Conservation (phyloP, 2,329 filamentous ascomycete genomes). For the Penicillium sp. region DNA sequence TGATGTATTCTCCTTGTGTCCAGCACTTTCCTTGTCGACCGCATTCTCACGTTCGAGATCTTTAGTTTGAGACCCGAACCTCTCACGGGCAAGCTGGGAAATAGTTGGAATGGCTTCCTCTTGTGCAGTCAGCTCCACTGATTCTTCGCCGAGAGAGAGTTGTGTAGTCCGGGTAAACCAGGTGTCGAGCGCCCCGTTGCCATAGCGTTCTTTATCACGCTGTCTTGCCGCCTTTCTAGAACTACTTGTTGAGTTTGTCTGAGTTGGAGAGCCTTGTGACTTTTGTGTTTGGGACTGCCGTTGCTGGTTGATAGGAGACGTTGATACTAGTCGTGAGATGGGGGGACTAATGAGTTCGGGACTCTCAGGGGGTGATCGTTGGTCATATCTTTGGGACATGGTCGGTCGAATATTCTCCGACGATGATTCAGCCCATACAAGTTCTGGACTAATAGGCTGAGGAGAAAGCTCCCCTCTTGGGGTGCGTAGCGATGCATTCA, state of each 20-base stretch:
- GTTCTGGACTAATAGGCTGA: not conserved
- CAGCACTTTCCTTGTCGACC: too few species aligned
- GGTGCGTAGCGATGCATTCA: constrained; percentile 15
- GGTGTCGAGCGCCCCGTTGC: constrained; percentile 24
- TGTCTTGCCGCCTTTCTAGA: constrained; percentile 10
- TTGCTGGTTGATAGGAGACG: constrained; percentile 8
- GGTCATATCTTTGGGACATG: not conserved
- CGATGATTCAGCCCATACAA: not conserved
- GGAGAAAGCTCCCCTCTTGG: not conserved
- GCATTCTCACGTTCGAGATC: not conserved
- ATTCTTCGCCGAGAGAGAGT: constrained; percentile 1
- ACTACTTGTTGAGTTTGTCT: not conserved
- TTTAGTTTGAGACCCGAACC: constrained; percentile 7
- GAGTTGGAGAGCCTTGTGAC: not conserved
- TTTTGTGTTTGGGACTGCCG: not conserved
- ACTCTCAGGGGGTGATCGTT: not conserved
- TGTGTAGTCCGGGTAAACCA: constrained; percentile 22
- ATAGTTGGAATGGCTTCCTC: constrained; percentile 5
- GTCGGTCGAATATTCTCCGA: not conserved
- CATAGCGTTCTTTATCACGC: constrained; percentile 20
- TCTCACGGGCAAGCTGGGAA: constrained; percentile 16
- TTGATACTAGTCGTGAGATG: not conserved
- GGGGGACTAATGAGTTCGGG: constrained; percentile 1
- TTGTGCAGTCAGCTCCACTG: not conserved
- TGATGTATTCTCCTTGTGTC: not conserved